Conservation (phyloP, 2,329 filamentous ascomycete species). For the Hymenoscyphus infarciens region DNA sequence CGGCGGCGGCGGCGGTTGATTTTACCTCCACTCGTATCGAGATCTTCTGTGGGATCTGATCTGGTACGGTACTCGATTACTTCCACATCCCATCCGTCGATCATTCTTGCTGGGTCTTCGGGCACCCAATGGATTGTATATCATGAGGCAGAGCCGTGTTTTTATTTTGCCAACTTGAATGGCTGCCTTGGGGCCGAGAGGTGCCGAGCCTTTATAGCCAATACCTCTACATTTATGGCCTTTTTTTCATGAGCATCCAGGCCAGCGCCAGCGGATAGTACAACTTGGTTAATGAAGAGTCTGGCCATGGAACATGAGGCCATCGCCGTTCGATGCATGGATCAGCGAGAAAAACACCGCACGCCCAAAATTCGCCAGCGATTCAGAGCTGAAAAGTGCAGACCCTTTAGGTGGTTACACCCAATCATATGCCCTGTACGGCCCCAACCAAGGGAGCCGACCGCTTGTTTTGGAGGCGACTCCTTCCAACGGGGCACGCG, state of each 20-base stretch:
- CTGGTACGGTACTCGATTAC: slow-evolving; percentile 6
- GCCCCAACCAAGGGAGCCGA: slow-evolving; percentile 4
- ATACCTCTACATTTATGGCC: background rate
- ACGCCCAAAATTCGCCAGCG: background rate
- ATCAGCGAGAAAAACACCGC: background rate
- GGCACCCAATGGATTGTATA: slow-evolving; percentile 10
- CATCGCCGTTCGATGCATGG: background rate
- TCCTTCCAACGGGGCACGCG: background rate
- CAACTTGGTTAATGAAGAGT: background rate
- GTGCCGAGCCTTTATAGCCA: background rate
- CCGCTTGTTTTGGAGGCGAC: background rate
- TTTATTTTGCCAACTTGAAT: background rate
- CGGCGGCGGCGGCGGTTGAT: background rate
- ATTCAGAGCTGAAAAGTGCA: slow-evolving; percentile 1
- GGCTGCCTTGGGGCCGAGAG: background rate
- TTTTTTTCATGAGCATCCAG: slow-evolving; percentile 1
- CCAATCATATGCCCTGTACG: background rate
- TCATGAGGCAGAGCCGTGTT: background rate
- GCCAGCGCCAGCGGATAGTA: background rate
- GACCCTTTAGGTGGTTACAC: background rate
- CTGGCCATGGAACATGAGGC: background rate
- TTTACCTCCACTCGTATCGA: background rate
- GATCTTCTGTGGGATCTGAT: background rate
- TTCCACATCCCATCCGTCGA: slow-evolving; percentile 7
- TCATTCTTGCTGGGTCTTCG: slow-evolving; percentile 5